A percentile compares a stretch with the other conserved stretches of the same genome.
Evolutionary conservation across 495 filamentous ascomycete species (phyloP).

Genomic region (Aspergillus ellipticus): DNA sequence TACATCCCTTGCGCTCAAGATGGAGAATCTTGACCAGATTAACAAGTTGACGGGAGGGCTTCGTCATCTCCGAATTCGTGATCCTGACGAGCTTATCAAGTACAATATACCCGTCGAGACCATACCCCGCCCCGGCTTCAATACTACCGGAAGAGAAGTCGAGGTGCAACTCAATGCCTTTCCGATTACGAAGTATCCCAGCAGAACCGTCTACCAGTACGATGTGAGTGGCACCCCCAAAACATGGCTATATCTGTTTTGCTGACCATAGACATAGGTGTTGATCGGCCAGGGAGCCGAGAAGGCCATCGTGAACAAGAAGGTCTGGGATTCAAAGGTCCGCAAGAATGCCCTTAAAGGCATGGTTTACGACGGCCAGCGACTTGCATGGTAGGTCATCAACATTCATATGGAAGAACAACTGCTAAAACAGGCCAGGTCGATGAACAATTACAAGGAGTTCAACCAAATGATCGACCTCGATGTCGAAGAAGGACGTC

Average conservation of each 20-base stretch:
- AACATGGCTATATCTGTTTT: not conserved
- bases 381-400: constrained; percentile 67
- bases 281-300: constrained; percentile 58
- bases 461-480: constrained; percentile 58
- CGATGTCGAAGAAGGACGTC: constrained; percentile 52
- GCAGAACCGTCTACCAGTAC: constrained; percentile 67
- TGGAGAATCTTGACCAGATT: constrained; percentile 20
- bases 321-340: constrained; percentile 64
- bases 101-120: constrained; percentile 26
- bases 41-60: constrained; percentile 23
- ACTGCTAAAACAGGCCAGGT: constrained; percentile 26
- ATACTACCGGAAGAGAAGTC: constrained; percentile 53
- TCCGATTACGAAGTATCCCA: constrained; percentile 53
- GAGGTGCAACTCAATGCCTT: constrained; percentile 71
- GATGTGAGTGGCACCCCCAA: constrained; percentile 60
- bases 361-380: constrained; percentile 76
- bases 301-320: constrained; percentile 61
- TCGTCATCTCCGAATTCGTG: constrained; percentile 21
- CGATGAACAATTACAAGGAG: constrained; percentile 27
- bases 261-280: constrained; percentile 42
- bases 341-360: constrained; percentile 51
- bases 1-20: constrained; percentile 8
- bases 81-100: constrained; percentile 25
- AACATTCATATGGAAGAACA: not conserved
- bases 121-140: constrained; percentile 49